Base-by-base conservation (phyloP, 345 rosid genomes). In the Euphorbia tirucalli region DNA sequence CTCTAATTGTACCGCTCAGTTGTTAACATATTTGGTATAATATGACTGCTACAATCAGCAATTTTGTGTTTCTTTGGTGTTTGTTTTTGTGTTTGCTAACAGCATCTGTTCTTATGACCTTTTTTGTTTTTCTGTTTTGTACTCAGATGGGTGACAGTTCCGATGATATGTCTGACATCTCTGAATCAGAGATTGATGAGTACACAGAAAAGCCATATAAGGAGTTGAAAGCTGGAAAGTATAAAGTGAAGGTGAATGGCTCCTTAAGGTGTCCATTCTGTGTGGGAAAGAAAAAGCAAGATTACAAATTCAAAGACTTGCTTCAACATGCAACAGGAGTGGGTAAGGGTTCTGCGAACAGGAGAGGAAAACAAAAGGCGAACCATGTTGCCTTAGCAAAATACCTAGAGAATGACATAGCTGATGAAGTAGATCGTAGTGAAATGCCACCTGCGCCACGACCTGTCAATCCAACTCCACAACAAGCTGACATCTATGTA, bases 321-420 rank as follows among this genome's bases (percentile, higher is more conserved):
- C 85, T 86, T 69, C 93, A 90, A 60, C 98, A 93, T 83, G 97
- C 97, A 25, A 78, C 95, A 3, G 98, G 96, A 41, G 95, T 91
- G 61, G 87, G 85, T 24, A 91, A 84, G 78, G 98, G 94, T 39
- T 90, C 97, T 61, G 72, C 96, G 3, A 84, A 83, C 70, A 78
- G 92, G 78, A 91, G 83, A 65, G 89, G 82, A n/a, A 86, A 83
- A 61, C 96, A 83, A 48, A 93, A 87, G 82, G 98, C 89, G 35
- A 83, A 86, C 67, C 96, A 93, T 77, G 80, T 84, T 4, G 98
- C 96, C 15, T 83, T 93, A 65, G 89, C 94, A 1, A 85, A 71
- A 55, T 93, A 86, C 78, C 59, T 93, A 76, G 80, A 85, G 80
- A 69, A 30, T 35, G 93, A 93, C 76, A 83, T 93, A 16, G 88